Conservation (phyloP, 495 filamentous ascomycete species). For the Penicillium salamii region DNA sequence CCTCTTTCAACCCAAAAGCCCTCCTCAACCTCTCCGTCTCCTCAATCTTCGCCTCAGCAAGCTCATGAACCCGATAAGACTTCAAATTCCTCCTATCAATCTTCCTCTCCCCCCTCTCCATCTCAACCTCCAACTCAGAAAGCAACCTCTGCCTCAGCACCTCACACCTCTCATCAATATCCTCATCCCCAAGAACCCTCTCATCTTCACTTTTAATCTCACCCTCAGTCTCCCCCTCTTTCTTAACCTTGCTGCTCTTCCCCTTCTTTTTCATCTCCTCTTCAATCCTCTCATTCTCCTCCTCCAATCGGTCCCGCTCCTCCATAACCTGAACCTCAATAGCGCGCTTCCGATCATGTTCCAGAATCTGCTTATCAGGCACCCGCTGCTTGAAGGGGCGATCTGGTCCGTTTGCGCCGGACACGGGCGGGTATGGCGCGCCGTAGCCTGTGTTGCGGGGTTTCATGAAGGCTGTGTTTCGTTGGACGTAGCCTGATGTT, state of each 20-base stretch:
- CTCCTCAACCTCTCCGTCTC: conserved; percentile 87
- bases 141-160: conserved; percentile 23
- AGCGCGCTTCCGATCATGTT: conserved; percentile 85
- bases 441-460: conserved; percentile 60
- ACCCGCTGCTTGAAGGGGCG: conserved; percentile 76
- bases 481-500: conserved; percentile 96
- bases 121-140: conserved; percentile 33
- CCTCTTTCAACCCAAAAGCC: conserved; percentile 82
- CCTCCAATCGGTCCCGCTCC: conserved; percentile 82
- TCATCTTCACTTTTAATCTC: no score
- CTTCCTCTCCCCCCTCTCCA: conserved; percentile 6
- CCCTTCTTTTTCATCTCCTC: conserved; percentile 18
- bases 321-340: conserved; percentile 93
- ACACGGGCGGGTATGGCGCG: conserved; percentile 52
- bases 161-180: conserved; percentile 42
- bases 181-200: conserved; percentile 66
- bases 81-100: conserved; percentile 61
- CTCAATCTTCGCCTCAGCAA: conserved; percentile 92
- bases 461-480: conserved; percentile 83
- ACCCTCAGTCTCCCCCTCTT: conserved; percentile 65
- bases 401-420: conserved; percentile 35
- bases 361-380: conserved; percentile 87
- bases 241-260: conserved; percentile 11
- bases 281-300: conserved; percentile 60
- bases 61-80: conserved; percentile 91